Conservation (phyloP, 495 filamentous ascomycete genomes). For the Lophiostoma macrostomum region DNA sequence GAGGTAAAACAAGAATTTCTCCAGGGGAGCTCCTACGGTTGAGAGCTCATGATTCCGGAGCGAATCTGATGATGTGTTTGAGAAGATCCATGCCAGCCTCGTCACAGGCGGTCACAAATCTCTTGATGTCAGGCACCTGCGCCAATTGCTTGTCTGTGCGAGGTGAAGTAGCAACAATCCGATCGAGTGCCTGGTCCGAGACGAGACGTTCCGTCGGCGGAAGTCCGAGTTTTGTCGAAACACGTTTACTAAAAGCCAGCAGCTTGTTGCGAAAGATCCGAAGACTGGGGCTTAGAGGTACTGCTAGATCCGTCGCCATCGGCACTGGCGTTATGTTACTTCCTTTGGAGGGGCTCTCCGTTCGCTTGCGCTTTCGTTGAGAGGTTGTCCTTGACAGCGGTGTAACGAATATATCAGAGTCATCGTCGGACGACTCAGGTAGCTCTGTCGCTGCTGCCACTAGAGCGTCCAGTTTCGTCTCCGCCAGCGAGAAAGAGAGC, state of each 20-base stretch:
- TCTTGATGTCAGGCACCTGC: constrained; percentile 9
- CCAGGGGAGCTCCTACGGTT: no score
- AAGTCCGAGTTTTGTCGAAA: background rate
- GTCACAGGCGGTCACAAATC: constrained; percentile 10
- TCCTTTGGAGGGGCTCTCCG: background rate
- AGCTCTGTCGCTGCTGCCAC: background rate
- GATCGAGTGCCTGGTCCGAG: constrained; percentile 1
- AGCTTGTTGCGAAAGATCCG: constrained; percentile 20
- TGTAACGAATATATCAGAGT: background rate
- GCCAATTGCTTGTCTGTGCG: constrained; percentile 11
- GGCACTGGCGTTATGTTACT: no score
- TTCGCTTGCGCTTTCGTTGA: constrained; percentile 15
- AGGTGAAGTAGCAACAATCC: constrained; percentile 9
- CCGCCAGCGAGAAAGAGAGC: constrained; percentile 12
- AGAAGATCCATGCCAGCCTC: constrained; percentile 12
- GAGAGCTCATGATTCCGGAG: no score
- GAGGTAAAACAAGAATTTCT: no score
- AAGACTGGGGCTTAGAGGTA: background rate
- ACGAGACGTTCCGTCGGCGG: constrained; percentile 4
- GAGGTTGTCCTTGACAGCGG: constrained; percentile 1
- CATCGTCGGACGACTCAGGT: background rate
- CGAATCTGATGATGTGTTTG: constrained; percentile 15
- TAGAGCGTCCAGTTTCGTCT: background rate
- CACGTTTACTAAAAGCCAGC: constrained; percentile 10
- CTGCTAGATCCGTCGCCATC: no score